A percentile compares a stretch with the other conserved stretches of the same genome.
phyloP scores from a whole-genome alignment of 2,329 filamentous ascomycete genomes.

The Phoma sp. region DNA sequence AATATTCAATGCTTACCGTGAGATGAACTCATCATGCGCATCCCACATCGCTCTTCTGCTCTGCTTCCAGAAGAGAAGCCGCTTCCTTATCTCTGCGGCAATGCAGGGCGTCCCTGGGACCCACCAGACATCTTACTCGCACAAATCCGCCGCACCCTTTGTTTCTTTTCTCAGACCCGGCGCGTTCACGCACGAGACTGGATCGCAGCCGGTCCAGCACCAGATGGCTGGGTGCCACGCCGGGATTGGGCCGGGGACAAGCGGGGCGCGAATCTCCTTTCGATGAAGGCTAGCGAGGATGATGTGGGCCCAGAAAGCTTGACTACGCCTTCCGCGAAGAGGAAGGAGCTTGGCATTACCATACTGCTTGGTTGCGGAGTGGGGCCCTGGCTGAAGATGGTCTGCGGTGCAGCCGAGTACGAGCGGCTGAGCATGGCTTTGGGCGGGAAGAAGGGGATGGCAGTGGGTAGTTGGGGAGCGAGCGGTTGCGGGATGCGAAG shows the following conservation, averaged over 20 bases:
- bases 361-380: neutral
- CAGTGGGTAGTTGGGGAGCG: constrained; percentile 4
- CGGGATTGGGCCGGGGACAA: constrained; percentile 8
- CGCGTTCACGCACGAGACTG: constrained; percentile 7
- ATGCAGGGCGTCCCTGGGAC: constrained; percentile 7
- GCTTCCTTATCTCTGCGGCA: too few species aligned
- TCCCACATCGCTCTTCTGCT: too few species aligned
- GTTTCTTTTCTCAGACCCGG: neutral
- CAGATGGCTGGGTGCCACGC: neutral
- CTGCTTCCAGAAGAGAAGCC: constrained; percentile 5
- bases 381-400: neutral
- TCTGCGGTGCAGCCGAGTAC: constrained; percentile 6
- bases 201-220: neutral
- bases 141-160: too few species aligned
- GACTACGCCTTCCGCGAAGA: constrained; percentile 9
- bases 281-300: neutral
- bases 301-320: constrained; percentile 16
- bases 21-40: too few species aligned
- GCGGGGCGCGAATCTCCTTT: neutral
- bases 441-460: constrained; percentile 4
- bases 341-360: constrained; percentile 19
- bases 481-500: neutral
- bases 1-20: neutral
- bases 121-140: neutral
- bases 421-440: neutral